These are phyloP conservation scores for Scedosporium dehoogii DNA, from an alignment of 2,329 filamentous ascomycete species.

Conservation along the genomic window DNA sequence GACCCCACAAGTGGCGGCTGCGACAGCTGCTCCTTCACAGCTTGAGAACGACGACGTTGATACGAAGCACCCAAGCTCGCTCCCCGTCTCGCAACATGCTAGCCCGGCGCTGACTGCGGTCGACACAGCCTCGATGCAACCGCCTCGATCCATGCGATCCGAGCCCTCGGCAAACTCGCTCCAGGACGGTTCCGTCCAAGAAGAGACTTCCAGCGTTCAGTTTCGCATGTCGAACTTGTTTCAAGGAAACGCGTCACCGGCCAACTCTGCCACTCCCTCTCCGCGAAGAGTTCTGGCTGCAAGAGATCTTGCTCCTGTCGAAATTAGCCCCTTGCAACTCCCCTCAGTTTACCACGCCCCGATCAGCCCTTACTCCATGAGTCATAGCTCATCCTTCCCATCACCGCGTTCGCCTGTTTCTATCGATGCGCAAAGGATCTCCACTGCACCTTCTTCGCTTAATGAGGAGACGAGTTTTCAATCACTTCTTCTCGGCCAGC, in stretches of 20 bases:
- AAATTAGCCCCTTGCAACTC: conserved; percentile 35
- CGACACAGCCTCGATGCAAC: neutral
- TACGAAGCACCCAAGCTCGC: neutral
- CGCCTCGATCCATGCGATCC: conserved; percentile 24
- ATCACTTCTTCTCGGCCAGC: conserved; percentile 63
- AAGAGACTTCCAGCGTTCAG: conserved; percentile 32
- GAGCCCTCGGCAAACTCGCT: conserved; percentile 40
- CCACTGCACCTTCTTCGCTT: conserved; percentile 65
- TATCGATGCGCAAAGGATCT: conserved; percentile 62
- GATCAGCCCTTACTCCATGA: conserved; percentile 56
- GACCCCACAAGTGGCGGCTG: neutral
- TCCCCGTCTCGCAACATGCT: neutral
- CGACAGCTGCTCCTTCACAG: neutral
- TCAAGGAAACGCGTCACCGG: conserved; percentile 19
- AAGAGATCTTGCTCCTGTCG: conserved; percentile 40
- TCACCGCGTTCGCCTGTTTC: conserved; percentile 61
- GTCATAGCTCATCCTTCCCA: conserved; percentile 55
- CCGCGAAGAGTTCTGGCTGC: conserved; percentile 28
- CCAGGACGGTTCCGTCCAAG: conserved; percentile 40
- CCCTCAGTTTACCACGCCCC: conserved; percentile 35
- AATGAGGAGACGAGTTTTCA: conserved; percentile 62
- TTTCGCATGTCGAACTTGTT: conserved; percentile 27
- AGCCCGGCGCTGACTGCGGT: neutral
- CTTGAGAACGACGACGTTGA: neutral
- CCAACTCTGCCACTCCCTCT: conserved; percentile 33